Base-by-base conservation (phyloP, 345 rosid species). In the Xanthoceras sorbifolium region DNA sequence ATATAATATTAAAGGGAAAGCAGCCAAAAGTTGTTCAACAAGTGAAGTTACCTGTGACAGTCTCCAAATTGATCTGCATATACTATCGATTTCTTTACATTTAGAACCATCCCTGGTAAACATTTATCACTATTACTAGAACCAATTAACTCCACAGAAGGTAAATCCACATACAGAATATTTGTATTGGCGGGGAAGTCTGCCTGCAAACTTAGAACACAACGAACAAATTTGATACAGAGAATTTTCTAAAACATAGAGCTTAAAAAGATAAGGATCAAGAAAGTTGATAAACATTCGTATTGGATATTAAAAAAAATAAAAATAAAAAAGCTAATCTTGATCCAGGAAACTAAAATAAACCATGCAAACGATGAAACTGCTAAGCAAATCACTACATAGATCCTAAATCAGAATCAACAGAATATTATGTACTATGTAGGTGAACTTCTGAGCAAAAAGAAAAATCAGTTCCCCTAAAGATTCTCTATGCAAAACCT, bases 121-220 rank as follows among this genome's bases (percentile, higher is more conserved):
- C 97, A 84, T 76, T 81, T 89, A 78, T 76, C 89, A 73, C 68
- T 85, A 61, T 86, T 84, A 52, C 88, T 80, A 32, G 96, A 92
- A 73, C 86, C 97, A 86, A 93, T 80, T 69, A 79, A 74, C 84
- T 90, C 93, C 28, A 86, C 90, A 18, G 97, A 84, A 67, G 79
- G 83, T 82, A 95, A 83, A 86, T 90, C 94, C 79, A 95, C 92
- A 68, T 92, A 93, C 18, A 95, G 85, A 77, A 95, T 93, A 82
- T 95, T 95, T 70, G 98, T 95, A 85, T 94, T 94, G 80, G 99
- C 97, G 78, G 94, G 99, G 84, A 90, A 90, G 52, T 89, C 89
- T 36, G 81, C 79, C 87, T 88, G 96, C 86, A 88, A 87, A 84
- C 99, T 92, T 82, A 64, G 9, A 85, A 55, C 78, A 71, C 68